Evolutionary conservation across 495 filamentous ascomycete species (phyloP).

Genomic region (Aspergillus avenaceus): DNA sequence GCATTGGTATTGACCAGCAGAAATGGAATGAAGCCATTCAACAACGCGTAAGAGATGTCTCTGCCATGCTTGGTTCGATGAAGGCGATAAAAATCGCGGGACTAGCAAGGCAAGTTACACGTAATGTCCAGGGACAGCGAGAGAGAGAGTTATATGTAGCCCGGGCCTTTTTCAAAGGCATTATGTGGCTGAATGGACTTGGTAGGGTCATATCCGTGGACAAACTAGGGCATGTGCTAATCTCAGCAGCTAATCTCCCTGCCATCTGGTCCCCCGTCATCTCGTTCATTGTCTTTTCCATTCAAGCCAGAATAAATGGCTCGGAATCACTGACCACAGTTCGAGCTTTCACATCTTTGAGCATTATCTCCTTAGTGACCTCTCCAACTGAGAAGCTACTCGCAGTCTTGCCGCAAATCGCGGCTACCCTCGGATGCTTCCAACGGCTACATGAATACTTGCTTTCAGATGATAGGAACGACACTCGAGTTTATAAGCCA

Average conservation of each 20-base stretch:
- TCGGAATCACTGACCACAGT: constrained; percentile 22
- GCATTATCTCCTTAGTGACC: constrained; percentile 44
- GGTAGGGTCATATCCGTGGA: neutral
- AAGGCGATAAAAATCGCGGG: constrained; percentile 60
- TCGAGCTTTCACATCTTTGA: constrained; percentile 44
- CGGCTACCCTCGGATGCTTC: constrained; percentile 41
- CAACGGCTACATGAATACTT: constrained; percentile 47
- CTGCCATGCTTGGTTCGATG: constrained; percentile 47
- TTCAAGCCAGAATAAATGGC: constrained; percentile 8
- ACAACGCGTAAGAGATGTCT: constrained; percentile 47
- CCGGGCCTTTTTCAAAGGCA: neutral
- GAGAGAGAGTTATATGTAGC: neutral
- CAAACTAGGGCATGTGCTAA: neutral
- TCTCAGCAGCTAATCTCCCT: constrained; percentile 24
- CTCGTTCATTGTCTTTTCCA: constrained; percentile 31
- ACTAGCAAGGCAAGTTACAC: constrained; percentile 33
- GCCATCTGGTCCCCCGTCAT: constrained; percentile 30
- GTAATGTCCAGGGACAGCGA: constrained; percentile 23
- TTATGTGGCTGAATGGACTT: constrained; percentile 2
- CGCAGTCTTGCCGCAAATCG: constrained; percentile 32
- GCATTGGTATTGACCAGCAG: constrained; percentile 15
- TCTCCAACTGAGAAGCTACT: constrained; percentile 38
- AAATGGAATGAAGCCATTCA: constrained; percentile 52
- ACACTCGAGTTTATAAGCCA: neutral
- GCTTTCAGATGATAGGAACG: neutral